Evolutionary conservation across 169 alveolate genomes (phyloP).

Genomic region (Plasmodium falciparum): DNA sequence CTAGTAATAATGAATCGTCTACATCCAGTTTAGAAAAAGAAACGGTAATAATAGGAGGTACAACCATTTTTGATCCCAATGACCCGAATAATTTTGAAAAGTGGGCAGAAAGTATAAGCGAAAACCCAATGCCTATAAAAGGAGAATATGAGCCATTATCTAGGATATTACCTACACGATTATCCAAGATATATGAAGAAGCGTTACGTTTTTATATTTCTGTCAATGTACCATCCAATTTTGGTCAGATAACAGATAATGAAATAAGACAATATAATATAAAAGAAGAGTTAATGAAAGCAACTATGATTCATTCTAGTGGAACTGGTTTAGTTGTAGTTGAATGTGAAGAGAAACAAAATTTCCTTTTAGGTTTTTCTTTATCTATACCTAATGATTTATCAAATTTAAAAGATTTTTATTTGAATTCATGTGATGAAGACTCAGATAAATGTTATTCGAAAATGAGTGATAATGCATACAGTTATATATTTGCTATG

Average conservation of each 20-base stretch:
- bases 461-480: constrained; percentile 59
- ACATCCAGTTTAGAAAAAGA: constrained; percentile 78
- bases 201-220: constrained; percentile 55
- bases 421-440: constrained; percentile 58
- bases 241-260: constrained; percentile 48
- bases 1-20: constrained; percentile 30
- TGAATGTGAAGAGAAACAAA: constrained; percentile 75
- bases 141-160: constrained; percentile 80
- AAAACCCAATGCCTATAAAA: constrained; percentile 87
- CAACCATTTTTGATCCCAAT: constrained; percentile 82
- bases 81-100: constrained; percentile 78
- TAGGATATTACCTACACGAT: constrained; percentile 69
- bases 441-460: constrained; percentile 68
- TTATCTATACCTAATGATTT: constrained; percentile 70
- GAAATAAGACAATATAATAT: constrained; percentile 38
- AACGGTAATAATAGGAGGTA: constrained; percentile 86
- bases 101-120: constrained; percentile 83
- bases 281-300: constrained; percentile 51
- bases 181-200: constrained; percentile 46
- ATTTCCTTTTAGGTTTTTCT: constrained; percentile 60
- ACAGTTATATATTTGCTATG: constrained; percentile 67
- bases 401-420: constrained; percentile 43
- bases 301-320: constrained; percentile 35
- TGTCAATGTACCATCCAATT: constrained; percentile 40
- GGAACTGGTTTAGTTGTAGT: constrained; percentile 56